Conservation (phyloP, 1,284 basidiomycete genomes). For the Pseudozyma tsukubaensis region DNA sequence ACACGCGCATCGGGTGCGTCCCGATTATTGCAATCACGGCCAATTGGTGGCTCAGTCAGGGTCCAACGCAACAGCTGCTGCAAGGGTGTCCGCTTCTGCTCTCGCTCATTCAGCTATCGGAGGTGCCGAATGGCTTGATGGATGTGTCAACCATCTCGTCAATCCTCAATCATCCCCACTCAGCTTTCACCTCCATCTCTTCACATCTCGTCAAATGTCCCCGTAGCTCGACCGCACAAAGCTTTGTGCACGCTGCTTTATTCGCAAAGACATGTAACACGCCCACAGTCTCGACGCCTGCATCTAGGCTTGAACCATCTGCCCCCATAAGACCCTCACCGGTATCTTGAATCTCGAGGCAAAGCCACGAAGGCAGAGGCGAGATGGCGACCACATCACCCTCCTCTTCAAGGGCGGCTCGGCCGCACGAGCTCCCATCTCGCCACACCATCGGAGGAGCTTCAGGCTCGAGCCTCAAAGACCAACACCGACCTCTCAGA, state of each 20-base stretch:
- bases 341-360: background rate
- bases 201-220: no score
- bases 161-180: background rate
- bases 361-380: no score
- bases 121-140: no score
- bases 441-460: constrained; percentile 25
- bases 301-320: background rate
- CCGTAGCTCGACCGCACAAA: background rate
- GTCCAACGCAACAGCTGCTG: constrained; percentile 6
- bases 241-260: constrained; percentile 5
- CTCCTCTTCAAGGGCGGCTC: constrained; percentile 6
- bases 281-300: background rate
- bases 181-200: background rate
- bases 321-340: background rate
- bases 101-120: background rate
- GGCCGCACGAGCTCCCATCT: constrained; percentile 27
- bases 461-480: constrained; percentile 4
- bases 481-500: constrained; percentile 1
- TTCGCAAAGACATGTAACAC: constrained; percentile 17
- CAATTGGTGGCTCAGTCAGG: constrained; percentile 9
- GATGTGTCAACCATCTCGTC: background rate
- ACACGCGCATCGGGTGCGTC: constrained; percentile 3
- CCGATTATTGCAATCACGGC: background rate
- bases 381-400: constrained; percentile 24
- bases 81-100: background rate